These are phyloP conservation scores for Avena sativa DNA, from an alignment of 176 grass and related monocot species.

Conservation along the genomic window DNA sequence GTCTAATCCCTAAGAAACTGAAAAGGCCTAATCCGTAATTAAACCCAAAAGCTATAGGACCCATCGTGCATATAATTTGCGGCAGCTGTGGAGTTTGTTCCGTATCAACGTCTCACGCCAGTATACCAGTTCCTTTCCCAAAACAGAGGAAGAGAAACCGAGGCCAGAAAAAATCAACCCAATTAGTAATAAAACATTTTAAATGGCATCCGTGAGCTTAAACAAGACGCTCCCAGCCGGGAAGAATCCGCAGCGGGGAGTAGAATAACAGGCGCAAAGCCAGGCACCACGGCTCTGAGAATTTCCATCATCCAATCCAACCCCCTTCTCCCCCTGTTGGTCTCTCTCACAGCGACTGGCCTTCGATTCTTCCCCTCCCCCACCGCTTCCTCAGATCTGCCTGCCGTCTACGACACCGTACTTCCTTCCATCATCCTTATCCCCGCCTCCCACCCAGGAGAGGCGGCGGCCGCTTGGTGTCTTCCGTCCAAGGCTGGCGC, in stretches of 20 bases:
- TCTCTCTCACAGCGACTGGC: neutral
- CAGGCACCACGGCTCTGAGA: conserved; percentile 27
- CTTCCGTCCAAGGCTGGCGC: neutral
- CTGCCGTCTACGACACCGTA: conserved; percentile 23
- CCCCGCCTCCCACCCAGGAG: conserved; percentile 7
- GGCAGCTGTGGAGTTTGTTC: neutral
- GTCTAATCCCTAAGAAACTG: no score
- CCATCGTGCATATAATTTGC: no score
- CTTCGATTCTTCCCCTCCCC: conserved; percentile 34
- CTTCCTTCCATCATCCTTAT: conserved; percentile 20
- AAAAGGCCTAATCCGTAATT: no score
- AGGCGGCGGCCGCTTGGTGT: neutral
- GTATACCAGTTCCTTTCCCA: neutral
- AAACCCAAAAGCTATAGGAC: no score
- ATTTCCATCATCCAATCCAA: conserved; percentile 38
- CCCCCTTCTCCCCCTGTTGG: neutral
- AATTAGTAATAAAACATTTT: neutral
- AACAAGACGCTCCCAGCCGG: neutral
- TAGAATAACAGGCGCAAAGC: conserved; percentile 39
- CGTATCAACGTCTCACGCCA: conserved; percentile 7
- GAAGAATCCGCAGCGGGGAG: conserved; percentile 34
- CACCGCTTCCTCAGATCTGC: conserved; percentile 55
- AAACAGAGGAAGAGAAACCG: neutral
- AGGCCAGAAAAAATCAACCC: neutral
- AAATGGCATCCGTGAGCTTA: conserved; percentile 15